These are phyloP conservation scores for Mucor plumbeus DNA, from an alignment of 371 early-diverging fungal species.

Conservation along the genomic window DNA sequence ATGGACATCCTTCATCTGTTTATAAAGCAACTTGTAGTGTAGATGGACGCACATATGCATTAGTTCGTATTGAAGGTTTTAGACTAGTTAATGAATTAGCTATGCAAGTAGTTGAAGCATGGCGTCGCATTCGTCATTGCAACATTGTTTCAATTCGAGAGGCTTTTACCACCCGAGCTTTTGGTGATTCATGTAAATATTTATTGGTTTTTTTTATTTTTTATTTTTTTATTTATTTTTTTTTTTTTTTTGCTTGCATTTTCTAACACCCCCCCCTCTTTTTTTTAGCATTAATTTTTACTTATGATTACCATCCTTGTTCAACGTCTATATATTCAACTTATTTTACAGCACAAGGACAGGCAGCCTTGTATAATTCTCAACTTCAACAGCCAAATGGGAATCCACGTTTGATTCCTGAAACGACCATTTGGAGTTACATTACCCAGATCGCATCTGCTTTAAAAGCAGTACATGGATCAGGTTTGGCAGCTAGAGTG, in stretches of 20 bases:
- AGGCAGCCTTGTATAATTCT: constrained; percentile 42
- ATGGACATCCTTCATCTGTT: constrained; percentile 78
- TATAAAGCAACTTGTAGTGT: constrained; percentile 85
- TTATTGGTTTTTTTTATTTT: not conserved
- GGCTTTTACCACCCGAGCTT: constrained; percentile 93
- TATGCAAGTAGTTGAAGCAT: constrained; percentile 82
- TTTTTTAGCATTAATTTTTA: constrained; percentile 73
- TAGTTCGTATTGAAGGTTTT: constrained; percentile 81
- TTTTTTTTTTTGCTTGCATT: too few species aligned
- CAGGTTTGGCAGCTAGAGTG: constrained; percentile 80
- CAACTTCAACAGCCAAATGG: not conserved
- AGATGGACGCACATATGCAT: constrained; percentile 84
- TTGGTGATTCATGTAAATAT: constrained; percentile 86
- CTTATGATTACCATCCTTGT: constrained; percentile 91
- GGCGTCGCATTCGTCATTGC: constrained; percentile 84
- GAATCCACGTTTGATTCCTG: constrained; percentile 9
- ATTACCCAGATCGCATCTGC: constrained; percentile 87
- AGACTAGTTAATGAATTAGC: constrained; percentile 80
- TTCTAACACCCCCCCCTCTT: too few species aligned
- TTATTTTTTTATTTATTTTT: too few species aligned
- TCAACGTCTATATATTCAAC: constrained; percentile 72
- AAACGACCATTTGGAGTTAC: constrained; percentile 53
- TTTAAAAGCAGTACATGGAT: constrained; percentile 80
- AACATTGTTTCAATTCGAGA: constrained; percentile 89
- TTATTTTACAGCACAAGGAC: constrained; percentile 63